These are phyloP conservation scores for Malus sylvestris DNA, from an alignment of 306 rosid species.

Conservation along the genomic window DNA sequence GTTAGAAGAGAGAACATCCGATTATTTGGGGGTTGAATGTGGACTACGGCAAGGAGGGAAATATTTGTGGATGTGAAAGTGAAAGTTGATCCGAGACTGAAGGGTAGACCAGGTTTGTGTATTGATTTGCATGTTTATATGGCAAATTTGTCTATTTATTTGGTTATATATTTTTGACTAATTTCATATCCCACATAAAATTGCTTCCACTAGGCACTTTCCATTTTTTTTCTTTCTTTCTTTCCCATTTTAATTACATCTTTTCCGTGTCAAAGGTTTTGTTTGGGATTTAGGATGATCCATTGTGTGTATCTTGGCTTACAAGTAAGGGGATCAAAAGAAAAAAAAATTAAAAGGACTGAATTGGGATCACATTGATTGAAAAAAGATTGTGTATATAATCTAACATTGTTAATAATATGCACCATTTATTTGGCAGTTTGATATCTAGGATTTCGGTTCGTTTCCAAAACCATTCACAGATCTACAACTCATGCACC, in stretches of 20 bases:
- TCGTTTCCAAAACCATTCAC: not conserved
- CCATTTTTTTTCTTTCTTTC: not conserved
- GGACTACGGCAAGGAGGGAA: not conserved
- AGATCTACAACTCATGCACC: not conserved
- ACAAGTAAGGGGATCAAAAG: not conserved
- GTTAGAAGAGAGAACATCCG: not conserved
- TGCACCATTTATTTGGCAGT: not conserved
- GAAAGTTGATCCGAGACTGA: not conserved
- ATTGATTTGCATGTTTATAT: not conserved
- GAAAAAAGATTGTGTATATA: not conserved
- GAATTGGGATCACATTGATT: not conserved
- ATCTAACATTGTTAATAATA: not conserved
- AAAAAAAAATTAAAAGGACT: not conserved
- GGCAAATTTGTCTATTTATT: not conserved
- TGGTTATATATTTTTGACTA: not conserved
- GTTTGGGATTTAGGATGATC: not conserved
- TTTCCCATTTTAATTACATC: not conserved
- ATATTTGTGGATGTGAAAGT: not conserved
- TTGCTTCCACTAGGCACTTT: not conserved
- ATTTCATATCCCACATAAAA: not conserved
- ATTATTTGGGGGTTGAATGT: slow-evolving; percentile 5
- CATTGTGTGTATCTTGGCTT: not conserved
- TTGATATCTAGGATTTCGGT: not conserved
- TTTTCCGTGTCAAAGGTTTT: not conserved
- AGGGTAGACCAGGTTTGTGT: not conserved